Evolutionary conservation across 805 yeast genomes (phyloP).

Genomic region (Komagataella kurtzmanii): DNA sequence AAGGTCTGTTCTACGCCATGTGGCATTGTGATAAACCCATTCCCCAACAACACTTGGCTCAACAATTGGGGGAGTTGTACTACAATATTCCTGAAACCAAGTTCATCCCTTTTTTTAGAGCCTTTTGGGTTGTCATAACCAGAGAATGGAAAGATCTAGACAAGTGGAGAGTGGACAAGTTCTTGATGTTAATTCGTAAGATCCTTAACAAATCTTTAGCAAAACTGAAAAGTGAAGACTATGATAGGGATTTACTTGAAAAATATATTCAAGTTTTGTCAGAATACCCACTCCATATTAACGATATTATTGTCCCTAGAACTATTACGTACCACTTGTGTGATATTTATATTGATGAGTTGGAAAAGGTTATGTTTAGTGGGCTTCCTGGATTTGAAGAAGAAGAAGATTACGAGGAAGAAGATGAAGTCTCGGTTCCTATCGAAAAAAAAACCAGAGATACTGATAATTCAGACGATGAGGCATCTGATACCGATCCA

Average conservation of each 20-base stretch:
- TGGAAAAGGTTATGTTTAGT: conserved; percentile 50
- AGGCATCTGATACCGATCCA: neutral
- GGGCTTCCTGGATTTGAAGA: conserved; percentile 14
- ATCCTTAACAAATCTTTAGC: conserved; percentile 52
- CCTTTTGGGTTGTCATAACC: conserved; percentile 71
- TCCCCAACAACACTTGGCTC: conserved; percentile 80
- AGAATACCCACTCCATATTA: conserved; percentile 5
- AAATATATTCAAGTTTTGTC: conserved; percentile 11
- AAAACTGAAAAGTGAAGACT: conserved; percentile 36
- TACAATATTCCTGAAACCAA: conserved; percentile 23
- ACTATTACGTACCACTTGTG: conserved; percentile 77
- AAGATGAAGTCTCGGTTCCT: conserved; percentile 9
- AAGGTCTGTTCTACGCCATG: conserved; percentile 89
- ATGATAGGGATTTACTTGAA: conserved; percentile 33
- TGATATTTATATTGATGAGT: conserved; percentile 76
- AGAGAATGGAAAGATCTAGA: conserved; percentile 81
- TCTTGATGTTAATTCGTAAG: conserved; percentile 66
- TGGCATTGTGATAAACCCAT: conserved; percentile 93
- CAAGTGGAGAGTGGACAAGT: conserved; percentile 81
- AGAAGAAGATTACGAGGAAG: conserved; percentile 32
- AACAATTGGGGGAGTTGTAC: conserved; percentile 45
- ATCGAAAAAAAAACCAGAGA: neutral
- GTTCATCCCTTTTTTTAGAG: conserved; percentile 40
- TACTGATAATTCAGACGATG: neutral
- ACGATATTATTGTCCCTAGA: conserved; percentile 42